Base-by-base conservation (phyloP, 2,329 filamentous ascomycete species). In the Monilinia fructigena region DNA sequence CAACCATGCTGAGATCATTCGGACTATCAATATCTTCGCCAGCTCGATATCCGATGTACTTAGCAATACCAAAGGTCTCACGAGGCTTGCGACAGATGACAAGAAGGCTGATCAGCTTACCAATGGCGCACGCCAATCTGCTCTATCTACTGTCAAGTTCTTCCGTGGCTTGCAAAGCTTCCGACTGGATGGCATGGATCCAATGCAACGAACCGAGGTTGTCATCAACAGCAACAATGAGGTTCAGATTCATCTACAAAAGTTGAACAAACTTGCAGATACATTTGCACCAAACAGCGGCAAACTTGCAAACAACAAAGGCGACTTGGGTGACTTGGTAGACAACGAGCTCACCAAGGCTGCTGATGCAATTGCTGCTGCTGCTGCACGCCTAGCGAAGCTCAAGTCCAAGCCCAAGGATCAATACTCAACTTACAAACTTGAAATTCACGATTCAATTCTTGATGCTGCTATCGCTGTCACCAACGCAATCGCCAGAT, bases 151-250 rank as follows among this genome's bases (percentile, higher is more conserved):
- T 0, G 92, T 97, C 70, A 91, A 92, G 75, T 98, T 98, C 83
- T 97, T 99, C 88, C 91, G 94, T 59, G 89, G 90, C 65, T 85
- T 99, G 28, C 92, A 96, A 79, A 97, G 93, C 71, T 97, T 97
- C 83, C 88, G 95, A 14, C 83, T 99, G 18, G 93, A 96, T 74
- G 93, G 91, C 66, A 86, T 98, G 77, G 93, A 97, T 71, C 87
- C 92, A 18, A 83, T 96, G 70, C 91, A 96, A 77, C 97, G 96
- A 86, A 96, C 93, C 3, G 94, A 98, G 70, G 92, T 98, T 45
- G 94, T 99, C 65, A 96, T 99, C 80, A 96, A 95, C 80, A 94
- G 91, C 82, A 98, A 97, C 79, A 92, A 96, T 70, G 95, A 99
- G 71, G 93, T 98, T 12, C 92, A 97, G 77, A 90, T 96, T 79